phyloP scores from a whole-genome alignment of 2,329 filamentous ascomycete genomes.

The Metarhizium rileyi region DNA sequence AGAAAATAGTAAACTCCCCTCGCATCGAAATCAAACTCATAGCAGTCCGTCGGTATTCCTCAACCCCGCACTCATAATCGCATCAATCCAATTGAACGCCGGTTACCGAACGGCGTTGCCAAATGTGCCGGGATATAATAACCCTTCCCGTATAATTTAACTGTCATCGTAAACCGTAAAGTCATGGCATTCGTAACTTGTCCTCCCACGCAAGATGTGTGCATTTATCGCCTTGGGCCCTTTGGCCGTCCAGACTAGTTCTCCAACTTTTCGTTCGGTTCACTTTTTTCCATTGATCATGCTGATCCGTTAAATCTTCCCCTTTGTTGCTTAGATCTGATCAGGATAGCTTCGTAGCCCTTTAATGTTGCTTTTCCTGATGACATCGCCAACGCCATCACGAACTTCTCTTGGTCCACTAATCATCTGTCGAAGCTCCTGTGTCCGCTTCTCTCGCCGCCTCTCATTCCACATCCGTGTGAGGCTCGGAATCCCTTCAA shows the following conservation, averaged over 20 bases:
- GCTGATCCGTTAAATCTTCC: not conserved
- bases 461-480: constrained; percentile 47
- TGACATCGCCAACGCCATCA: constrained; percentile 48
- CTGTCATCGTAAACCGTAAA: constrained; percentile 6
- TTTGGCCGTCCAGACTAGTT: not conserved
- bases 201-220: not conserved
- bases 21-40: not conserved
- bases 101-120: not conserved
- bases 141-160: not conserved
- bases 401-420: constrained; percentile 48
- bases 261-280: not conserved
- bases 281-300: not conserved
- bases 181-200: constrained; percentile 8
- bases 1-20: no score
- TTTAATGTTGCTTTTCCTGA: constrained; percentile 28
- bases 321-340: not conserved
- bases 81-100: not conserved
- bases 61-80: not conserved
- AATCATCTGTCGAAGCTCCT: constrained; percentile 50
- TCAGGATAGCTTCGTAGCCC: not conserved
- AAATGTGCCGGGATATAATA: not conserved
- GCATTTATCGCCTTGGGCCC: not conserved
- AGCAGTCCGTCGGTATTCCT: not conserved
- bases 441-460: constrained; percentile 46
- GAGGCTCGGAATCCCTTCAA: constrained; percentile 44